Evolutionary conservation across 345 rosid species (phyloP), one percentile per base, ranked within the genome.

Genomic region (Hypericum androsaemum): DNA sequence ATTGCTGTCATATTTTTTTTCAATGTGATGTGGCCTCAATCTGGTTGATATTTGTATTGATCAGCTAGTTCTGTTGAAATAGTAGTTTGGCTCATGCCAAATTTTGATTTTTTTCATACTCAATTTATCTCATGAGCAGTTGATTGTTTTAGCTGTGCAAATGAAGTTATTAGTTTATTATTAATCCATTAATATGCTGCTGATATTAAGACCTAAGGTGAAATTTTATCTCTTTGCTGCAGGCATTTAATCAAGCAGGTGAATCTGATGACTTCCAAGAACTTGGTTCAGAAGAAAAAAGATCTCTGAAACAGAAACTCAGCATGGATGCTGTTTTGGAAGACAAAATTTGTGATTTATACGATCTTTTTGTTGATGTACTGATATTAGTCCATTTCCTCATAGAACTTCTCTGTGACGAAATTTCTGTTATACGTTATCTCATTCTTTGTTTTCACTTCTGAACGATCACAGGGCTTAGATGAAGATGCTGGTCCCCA

Each of bases 401-500:
- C 40, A 12, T 32, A 15, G 46, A 35, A 48, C 39, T 54, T 28
- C 43, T 32, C 41, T 49, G 32, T 22, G 32, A 1, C 1, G 32
- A 22, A 22, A 22, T 54, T 8, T 35, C 10, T 8, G 35, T 44
- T 54, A 47, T 5, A 36, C 10, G 13, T 17, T 8, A 16, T 12
- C 8, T 47, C 39, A 37, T 61, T 12, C 32, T 28, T 47, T 35
- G 32, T 22, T 22, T 22, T 1, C 32, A 28, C 22, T 47, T 7
- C 8, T 51, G 50, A 41, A 64, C 55, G 56, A 22, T 50, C 50
- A 28, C 50, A 73, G 77, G 77, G 77, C 32, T 61, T 68, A 62
- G 71, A 68, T 51, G 74, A 65, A 59, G 77, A 73, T 50, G 62
- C 43, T 58, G 77, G 77, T 52, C 68, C 74, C 5, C 77, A 65